These are phyloP conservation scores for Hagleromyces aurorensis DNA, from an alignment of 805 yeast species.

Conservation along the genomic window DNA sequence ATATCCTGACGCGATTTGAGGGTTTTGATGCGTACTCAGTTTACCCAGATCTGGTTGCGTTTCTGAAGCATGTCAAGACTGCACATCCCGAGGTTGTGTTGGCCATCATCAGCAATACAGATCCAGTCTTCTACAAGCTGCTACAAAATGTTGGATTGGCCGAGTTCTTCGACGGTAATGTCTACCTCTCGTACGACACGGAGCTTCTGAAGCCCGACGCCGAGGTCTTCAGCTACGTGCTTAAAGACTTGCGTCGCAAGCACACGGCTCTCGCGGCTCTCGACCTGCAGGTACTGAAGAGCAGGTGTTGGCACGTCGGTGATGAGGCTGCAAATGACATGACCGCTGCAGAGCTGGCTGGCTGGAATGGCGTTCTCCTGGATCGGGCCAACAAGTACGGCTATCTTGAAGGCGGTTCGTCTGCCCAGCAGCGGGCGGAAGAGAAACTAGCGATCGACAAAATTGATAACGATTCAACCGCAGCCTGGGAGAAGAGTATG, in stretches of 20 bases:
- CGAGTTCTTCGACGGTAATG: constrained; percentile 33
- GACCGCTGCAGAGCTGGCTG: constrained; percentile 43
- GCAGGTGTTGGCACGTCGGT: constrained; percentile 56
- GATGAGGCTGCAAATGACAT: constrained; percentile 52
- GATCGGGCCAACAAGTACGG: constrained; percentile 37
- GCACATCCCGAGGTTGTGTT: constrained; percentile 31
- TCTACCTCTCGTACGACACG: constrained; percentile 51
- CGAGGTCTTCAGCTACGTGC: constrained; percentile 38
- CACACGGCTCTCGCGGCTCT: constrained; percentile 12
- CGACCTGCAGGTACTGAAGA: constrained; percentile 15
- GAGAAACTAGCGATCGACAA: constrained; percentile 22
- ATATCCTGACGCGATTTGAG: constrained; percentile 42
- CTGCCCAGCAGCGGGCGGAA: constrained; percentile 10
- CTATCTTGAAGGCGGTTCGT: constrained; percentile 10
- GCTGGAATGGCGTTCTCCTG: constrained; percentile 53
- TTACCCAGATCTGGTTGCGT: constrained; percentile 46
- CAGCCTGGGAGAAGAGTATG: constrained; percentile 15
- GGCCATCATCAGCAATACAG: constrained; percentile 55
- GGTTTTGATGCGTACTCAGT: constrained; percentile 44
- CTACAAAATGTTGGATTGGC: constrained; percentile 40
- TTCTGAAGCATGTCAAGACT: constrained; percentile 31
- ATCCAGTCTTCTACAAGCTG: constrained; percentile 41
- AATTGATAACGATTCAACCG: constrained; percentile 18
- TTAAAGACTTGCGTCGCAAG: constrained; percentile 23
- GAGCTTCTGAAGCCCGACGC: constrained; percentile 47